Evolutionary conservation across 495 filamentous ascomycete genomes (phyloP).

Genomic region (Apiosordaria backusii): DNA sequence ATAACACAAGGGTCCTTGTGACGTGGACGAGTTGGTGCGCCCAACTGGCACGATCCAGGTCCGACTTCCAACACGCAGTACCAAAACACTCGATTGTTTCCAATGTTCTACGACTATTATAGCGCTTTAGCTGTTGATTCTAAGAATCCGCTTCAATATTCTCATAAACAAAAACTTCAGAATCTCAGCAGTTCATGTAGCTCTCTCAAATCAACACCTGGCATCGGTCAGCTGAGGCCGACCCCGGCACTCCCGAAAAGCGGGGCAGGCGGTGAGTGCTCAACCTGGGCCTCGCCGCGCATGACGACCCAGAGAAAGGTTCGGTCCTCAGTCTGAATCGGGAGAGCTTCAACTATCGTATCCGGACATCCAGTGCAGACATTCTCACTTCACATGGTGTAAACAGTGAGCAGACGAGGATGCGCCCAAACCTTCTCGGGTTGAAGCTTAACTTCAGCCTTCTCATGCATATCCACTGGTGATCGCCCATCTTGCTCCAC

Average conservation of each 20-base stretch:
- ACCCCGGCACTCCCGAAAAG: background rate
- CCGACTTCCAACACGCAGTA: background rate
- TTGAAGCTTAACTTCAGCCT: background rate
- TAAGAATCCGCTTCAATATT: background rate
- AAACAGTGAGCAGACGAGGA: background rate
- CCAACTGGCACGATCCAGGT: background rate
- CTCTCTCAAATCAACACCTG: too few relatives aligned
- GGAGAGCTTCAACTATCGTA: background rate
- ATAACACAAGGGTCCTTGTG: conserved; percentile 1
- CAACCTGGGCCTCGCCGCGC: background rate
- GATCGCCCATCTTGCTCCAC: background rate
- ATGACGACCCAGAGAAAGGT: background rate
- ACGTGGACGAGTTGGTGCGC: background rate
- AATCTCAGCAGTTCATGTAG: too few relatives aligned
- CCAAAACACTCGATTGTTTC: background rate
- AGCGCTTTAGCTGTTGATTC: background rate
- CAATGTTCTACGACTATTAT: background rate
- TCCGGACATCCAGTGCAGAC: background rate
- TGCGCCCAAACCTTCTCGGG: background rate
- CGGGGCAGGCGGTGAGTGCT: background rate
- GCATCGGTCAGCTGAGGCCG: background rate
- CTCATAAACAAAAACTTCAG: background rate
- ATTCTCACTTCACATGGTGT: background rate
- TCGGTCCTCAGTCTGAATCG: background rate
- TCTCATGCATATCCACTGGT: background rate